A percentile compares a stretch with the other conserved stretches of the same genome.
Evolutionary conservation across 805 yeast genomes (phyloP).

Genomic region (Schizosaccharomyces osmophilus): DNA sequence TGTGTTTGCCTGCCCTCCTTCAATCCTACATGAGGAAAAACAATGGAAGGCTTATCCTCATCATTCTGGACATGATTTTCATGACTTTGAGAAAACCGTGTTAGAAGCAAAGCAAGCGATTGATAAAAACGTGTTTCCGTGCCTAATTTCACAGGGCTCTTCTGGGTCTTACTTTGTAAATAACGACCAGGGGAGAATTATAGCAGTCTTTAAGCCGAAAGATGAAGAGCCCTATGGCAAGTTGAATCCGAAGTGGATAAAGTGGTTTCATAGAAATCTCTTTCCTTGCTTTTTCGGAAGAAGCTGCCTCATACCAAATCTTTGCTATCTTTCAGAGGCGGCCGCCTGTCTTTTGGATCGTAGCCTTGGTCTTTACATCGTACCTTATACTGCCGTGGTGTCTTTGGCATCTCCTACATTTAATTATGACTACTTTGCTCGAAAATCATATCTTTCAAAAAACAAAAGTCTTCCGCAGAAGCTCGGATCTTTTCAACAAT

Average conservation of each 20-base stretch:
- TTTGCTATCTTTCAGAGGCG: slow-evolving; percentile 47
- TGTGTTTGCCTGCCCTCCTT: not conserved
- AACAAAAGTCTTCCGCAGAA: slow-evolving; percentile 20
- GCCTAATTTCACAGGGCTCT: slow-evolving; percentile 36
- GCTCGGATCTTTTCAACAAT: slow-evolving; percentile 44
- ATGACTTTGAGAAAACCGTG: not conserved
- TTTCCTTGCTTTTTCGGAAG: slow-evolving; percentile 61
- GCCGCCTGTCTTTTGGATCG: slow-evolving; percentile 46
- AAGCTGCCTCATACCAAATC: slow-evolving; percentile 44
- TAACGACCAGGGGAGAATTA: slow-evolving; percentile 16
- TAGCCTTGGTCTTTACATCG: slow-evolving; percentile 32
- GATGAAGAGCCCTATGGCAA: slow-evolving; percentile 69
- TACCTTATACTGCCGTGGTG: slow-evolving; percentile 41
- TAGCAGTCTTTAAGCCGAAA: slow-evolving; percentile 51
- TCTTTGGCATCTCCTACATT: slow-evolving; percentile 24
- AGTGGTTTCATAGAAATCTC: slow-evolving; percentile 51
- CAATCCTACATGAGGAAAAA: not conserved
- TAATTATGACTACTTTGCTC: slow-evolving; percentile 29
- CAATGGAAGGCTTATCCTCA: not conserved
- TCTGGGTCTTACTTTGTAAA: slow-evolving; percentile 45
- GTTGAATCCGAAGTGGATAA: slow-evolving; percentile 53
- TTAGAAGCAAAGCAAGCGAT: slow-evolving; percentile 16
- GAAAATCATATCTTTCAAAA: slow-evolving; percentile 9
- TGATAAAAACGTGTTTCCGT: slow-evolving; percentile 23
- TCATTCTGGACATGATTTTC: not conserved